A percentile compares a stretch with the other conserved stretches of the same genome.
phyloP scores from a whole-genome alignment of 179 eudicot species.

The Beta lomatogona region DNA sequence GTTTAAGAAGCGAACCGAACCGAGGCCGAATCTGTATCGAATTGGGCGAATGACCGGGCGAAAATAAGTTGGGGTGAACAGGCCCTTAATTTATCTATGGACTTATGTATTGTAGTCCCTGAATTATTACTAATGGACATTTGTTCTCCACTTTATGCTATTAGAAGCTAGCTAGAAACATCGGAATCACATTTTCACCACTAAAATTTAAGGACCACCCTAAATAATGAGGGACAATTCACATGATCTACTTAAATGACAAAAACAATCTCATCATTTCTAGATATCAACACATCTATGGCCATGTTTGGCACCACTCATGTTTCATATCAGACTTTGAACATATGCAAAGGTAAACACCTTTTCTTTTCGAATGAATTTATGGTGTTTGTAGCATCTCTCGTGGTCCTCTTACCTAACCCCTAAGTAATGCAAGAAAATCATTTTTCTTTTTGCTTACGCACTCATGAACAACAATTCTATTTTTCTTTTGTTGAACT shows the following conservation, averaged over 20 bases:
- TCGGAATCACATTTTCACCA: conserved; percentile 18
- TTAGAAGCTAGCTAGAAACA: conserved; percentile 26
- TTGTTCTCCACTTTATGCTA: background rate
- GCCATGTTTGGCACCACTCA: conserved; percentile 4
- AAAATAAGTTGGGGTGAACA: too few species aligned
- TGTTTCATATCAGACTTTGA: conserved; percentile 32
- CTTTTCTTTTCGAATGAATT: background rate
- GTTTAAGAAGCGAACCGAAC: too few species aligned
- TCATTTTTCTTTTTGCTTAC: background rate
- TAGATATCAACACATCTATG: background rate
- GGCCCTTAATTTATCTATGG: background rate
- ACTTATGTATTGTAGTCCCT: background rate
- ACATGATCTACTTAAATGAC: conserved; percentile 20
- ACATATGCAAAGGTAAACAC: conserved; percentile 28
- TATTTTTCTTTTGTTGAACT: too few species aligned
- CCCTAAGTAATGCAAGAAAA: conserved; percentile 9
- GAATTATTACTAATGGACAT: background rate
- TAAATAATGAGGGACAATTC: conserved; percentile 14
- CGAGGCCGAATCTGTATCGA: too few species aligned
- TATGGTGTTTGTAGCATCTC: conserved; percentile 12
- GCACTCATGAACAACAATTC: too few species aligned
- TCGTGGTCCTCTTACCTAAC: conserved; percentile 31
- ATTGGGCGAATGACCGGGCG: too few species aligned
- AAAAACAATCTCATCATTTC: conserved; percentile 9
- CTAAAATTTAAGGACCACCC: conserved; percentile 12